phyloP scores from a whole-genome alignment of 148 eudicot genomes.

The Cornus suecica region DNA sequence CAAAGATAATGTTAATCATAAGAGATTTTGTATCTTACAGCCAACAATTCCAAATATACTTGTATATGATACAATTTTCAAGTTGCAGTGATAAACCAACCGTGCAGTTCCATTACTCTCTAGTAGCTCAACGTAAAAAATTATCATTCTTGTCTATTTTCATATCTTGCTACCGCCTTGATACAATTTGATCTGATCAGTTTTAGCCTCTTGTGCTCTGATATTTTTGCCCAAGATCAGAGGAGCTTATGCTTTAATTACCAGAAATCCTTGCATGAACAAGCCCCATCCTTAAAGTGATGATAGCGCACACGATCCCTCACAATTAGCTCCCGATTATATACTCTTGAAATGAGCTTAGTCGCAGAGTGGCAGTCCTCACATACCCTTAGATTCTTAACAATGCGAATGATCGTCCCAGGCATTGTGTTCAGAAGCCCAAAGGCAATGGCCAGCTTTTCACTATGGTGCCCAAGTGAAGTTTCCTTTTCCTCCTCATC shows the following conservation, averaged over 20 bases:
- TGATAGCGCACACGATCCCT: constrained; percentile 31
- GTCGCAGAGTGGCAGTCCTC: constrained; percentile 29
- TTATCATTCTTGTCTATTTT: too few relatives aligned
- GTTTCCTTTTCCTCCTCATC: constrained; percentile 38
- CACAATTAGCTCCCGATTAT: constrained; percentile 28
- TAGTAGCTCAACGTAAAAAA: too few relatives aligned
- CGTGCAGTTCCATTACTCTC: too few relatives aligned
- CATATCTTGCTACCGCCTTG: background rate
- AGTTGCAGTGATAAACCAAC: too few relatives aligned
- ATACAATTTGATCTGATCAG: background rate
- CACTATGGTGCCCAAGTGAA: constrained; percentile 35
- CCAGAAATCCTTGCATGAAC: constrained; percentile 38
- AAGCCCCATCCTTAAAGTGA: constrained; percentile 30
- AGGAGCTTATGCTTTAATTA: constrained; percentile 1
- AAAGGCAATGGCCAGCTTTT: constrained; percentile 44
- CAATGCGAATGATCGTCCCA: constrained; percentile 26
- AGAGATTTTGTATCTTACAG: too few relatives aligned
- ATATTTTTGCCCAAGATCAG: background rate
- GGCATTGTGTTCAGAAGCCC: constrained; percentile 31
- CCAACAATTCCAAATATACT: too few relatives aligned
- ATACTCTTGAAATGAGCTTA: constrained; percentile 27
- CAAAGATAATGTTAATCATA: too few relatives aligned
- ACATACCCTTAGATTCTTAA: constrained; percentile 39
- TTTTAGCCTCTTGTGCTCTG: background rate
- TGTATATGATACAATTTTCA: too few relatives aligned